Conservation (phyloP, 257 asterid genomes). For the Schizonepeta tenuifolia region DNA sequence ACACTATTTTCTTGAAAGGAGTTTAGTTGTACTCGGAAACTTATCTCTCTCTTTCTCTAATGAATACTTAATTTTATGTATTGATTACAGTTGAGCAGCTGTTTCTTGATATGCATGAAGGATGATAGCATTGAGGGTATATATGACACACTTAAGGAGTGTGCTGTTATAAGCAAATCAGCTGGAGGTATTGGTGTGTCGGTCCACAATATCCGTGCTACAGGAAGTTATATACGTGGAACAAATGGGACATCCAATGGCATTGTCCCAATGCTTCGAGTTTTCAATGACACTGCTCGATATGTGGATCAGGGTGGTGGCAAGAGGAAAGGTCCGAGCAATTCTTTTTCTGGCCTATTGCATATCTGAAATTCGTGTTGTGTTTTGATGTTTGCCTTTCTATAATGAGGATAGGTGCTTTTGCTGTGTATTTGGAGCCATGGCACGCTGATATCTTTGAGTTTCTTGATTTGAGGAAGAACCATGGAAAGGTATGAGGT, state of each 20-base stretch:
- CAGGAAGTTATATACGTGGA: conserved; percentile 97
- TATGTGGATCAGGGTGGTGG: conserved; percentile 99
- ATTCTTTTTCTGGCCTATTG: not conserved
- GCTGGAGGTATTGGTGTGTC: conserved; percentile 99
- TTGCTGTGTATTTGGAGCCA: conserved; percentile 98
- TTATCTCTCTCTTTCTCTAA: conserved; percentile 8
- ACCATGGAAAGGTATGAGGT: conserved; percentile 89
- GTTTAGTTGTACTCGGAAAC: not conserved
- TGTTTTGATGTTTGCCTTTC: conserved; percentile 24
- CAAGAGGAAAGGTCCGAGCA: conserved; percentile 80
- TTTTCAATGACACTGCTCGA: conserved; percentile 94
- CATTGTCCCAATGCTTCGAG: conserved; percentile 94
- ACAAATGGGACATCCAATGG: conserved; percentile 98
- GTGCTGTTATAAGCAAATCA: conserved; percentile 98
- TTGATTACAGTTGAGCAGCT: conserved; percentile 82
- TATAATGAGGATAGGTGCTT: conserved; percentile 66
- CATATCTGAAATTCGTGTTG: not conserved
- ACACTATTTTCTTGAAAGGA: not conserved
- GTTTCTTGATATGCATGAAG: conserved; percentile 95
- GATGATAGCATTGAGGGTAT: conserved; percentile 98
- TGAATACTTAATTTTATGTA: not conserved
- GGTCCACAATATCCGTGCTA: conserved; percentile 92
- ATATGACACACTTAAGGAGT: conserved; percentile 90
- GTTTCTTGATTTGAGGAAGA: conserved; percentile 88
- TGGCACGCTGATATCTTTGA: conserved; percentile 96